Evolutionary conservation across 192 early-diverging fungal species (phyloP), one percentile per base, ranked within the genome.

Genomic region (Coemansia sp.): DNA sequence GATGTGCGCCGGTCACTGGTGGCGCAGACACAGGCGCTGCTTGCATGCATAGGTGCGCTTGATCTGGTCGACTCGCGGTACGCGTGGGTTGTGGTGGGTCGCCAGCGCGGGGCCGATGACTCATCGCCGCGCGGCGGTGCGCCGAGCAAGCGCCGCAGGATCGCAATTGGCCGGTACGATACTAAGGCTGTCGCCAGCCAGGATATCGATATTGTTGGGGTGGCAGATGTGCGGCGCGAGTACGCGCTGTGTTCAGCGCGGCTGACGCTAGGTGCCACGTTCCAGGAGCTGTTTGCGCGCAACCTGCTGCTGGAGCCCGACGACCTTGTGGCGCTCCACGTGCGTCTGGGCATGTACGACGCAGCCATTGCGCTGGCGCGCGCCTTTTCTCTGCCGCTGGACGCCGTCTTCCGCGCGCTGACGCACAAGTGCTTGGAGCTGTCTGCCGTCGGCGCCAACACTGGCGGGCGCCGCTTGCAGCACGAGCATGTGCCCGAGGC

Each of bases 271-370:
- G 73, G 65, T 15, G 38, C 52, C 17, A 50, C 65, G 19, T 76
- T 71, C 57, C 41, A 47, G 14, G 77, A 76, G 58, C 68, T 83
- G 22, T 55, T 67, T 29, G 41, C 74, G 61, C 70, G 67, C 61
- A 65, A 70, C 38, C 54, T 81, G 38, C 50, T 72, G 33, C 62
- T 83, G 5, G 77, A 75, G 40, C 63, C 73, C 19, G 64, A 69
- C 8, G 82, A 83, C 20, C 70, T 59, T 11, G 23, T 83, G 1
- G 65, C 67, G 2, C 47, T 83, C 45, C 74, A 70, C 38, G 65
- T 76, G 14, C 68, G 65, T 44, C 53, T 64, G 0, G 77, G 69
- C n/a, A 62, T 70, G 67, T 83, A 76, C 65, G 82, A 83, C 64
- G 45, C n/a, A 2, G 77, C 82, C 9, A 40, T 76, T n/a, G 20